These are phyloP conservation scores for Phalaenopsis equestris DNA, from an alignment of 106 monocot species.

Conservation along the genomic window DNA sequence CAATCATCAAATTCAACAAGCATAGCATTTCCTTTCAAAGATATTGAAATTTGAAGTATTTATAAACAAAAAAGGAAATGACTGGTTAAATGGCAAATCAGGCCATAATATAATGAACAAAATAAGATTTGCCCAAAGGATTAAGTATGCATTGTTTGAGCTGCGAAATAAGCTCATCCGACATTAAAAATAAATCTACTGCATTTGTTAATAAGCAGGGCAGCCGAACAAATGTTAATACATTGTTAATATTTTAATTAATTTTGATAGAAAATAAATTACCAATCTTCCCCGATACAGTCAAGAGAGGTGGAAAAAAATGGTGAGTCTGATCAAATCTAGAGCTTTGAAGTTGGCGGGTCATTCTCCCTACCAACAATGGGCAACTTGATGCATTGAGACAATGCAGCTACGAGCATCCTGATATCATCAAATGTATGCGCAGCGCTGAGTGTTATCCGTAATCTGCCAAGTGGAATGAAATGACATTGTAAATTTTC, in stretches of 20 bases:
- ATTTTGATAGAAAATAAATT: not conserved
- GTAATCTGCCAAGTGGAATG: constrained; percentile 35
- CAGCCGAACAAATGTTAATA: not conserved
- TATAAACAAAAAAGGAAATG: too few species aligned
- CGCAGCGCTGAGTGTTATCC: constrained; percentile 71
- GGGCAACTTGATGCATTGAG: constrained; percentile 21
- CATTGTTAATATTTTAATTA: not conserved
- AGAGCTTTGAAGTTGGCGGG: constrained; percentile 25
- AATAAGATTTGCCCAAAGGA: not conserved
- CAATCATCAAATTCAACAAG: too few species aligned
- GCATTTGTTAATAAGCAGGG: not conserved
- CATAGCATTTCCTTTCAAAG: too few species aligned
- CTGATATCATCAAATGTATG: constrained; percentile 71
- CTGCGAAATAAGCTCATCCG: not conserved
- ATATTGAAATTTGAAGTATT: too few species aligned
- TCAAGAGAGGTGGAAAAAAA: not conserved
- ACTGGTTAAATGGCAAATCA: not conserved
- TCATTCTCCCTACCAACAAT: not conserved
- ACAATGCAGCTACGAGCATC: constrained; percentile 49
- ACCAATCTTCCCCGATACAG: too few species aligned
- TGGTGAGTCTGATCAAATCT: not conserved
- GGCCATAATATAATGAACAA: not conserved
- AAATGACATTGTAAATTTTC: not conserved
- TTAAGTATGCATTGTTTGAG: not conserved
- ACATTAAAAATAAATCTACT: constrained; percentile 2